Base-by-base conservation (phyloP, 257 asterid genomes). In the Ehretia macrophylla region DNA sequence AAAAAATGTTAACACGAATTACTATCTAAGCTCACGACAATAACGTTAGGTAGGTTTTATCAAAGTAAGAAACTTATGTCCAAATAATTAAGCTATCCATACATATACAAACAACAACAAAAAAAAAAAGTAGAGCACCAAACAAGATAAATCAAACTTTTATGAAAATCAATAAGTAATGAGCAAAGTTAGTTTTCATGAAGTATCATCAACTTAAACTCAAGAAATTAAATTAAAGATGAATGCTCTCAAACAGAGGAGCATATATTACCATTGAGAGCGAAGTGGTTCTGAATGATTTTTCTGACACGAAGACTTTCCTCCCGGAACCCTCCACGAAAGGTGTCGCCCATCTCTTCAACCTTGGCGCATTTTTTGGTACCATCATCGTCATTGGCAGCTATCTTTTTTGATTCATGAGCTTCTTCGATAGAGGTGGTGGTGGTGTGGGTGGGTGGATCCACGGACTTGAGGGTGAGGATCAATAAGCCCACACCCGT, bases 321-420 rank as follows among this genome's bases (percentile, higher is more conserved):
- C 72, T 81, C 82, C 67, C 27, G 22, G 64, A 77, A 86, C 20
- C 91, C 86, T 51, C 73, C 54, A 59, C 74, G 35, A 71, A 89
- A 93, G 75, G 77, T 72, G 77, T 78, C 76, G 3, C 97, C 97
- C 97, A 93, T 93, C 70, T 93, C 94, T 72, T 89, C 97, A 38
- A 93, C 99, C 35, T 96, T 84, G 4, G 96, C 92, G 59, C 99
- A 93, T 62, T 74, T 81, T 65, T 62, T 59, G 10, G 38, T 49
- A 10, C 48, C 45, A 37, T 20, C 27, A 42, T 0, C 14, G 38
- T 8, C 12, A 21, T 19, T 32, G 14, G 37, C 48, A 35, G 11
- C 27, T 11, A 11, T 39, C 4, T 50, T 17, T 4, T 10, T 19
- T 18, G 5, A 53, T 21, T 18, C 17, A 11, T 22, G 64, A 10